Conservation (phyloP, 345 rosid genomes). For the Aegle marmelos region DNA sequence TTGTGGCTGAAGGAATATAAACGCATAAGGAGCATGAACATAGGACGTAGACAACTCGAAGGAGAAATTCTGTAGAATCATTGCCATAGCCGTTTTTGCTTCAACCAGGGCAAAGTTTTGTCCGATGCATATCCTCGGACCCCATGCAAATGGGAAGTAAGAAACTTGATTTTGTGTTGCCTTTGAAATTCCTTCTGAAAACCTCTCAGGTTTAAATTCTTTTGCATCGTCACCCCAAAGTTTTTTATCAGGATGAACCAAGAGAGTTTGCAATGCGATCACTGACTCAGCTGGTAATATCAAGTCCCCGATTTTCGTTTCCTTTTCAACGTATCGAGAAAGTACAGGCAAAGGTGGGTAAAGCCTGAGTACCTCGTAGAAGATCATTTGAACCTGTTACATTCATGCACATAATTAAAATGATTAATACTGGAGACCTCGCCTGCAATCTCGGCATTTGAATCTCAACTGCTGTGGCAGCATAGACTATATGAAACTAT, state of each 20-base stretch:
- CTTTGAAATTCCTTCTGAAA: slow-evolving; percentile 34
- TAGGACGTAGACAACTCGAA: slow-evolving; percentile 27
- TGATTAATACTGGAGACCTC: too few species aligned
- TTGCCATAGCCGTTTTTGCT: slow-evolving; percentile 19
- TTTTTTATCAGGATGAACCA: slow-evolving; percentile 28
- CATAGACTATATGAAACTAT: too few species aligned
- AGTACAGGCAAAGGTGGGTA: slow-evolving; percentile 16
- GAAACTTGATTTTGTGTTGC: slow-evolving; percentile 20
- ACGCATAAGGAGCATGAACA: slow-evolving; percentile 23
- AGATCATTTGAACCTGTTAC: slow-evolving; percentile 15
- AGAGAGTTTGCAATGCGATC: too few species aligned
- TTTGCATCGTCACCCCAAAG: slow-evolving; percentile 38
- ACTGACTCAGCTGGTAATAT: slow-evolving; percentile 11
- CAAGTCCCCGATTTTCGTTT: slow-evolving; percentile 22
- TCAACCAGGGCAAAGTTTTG: slow-evolving; percentile 25
- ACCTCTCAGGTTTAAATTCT: slow-evolving; percentile 34
- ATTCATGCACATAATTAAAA: background rate
- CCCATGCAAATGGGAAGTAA: slow-evolving; percentile 28
- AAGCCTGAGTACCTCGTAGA: slow-evolving; percentile 23
- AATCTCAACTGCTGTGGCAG: too few species aligned
- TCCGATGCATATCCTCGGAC: slow-evolving; percentile 31
- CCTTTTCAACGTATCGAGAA: slow-evolving; percentile 6
- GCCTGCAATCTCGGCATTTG: too few species aligned
- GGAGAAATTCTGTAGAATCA: slow-evolving; percentile 15
- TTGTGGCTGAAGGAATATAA: slow-evolving; percentile 40